phyloP scores from a whole-genome alignment of 2,329 filamentous ascomycete genomes.

The Ceratocystis diversiconidia region DNA sequence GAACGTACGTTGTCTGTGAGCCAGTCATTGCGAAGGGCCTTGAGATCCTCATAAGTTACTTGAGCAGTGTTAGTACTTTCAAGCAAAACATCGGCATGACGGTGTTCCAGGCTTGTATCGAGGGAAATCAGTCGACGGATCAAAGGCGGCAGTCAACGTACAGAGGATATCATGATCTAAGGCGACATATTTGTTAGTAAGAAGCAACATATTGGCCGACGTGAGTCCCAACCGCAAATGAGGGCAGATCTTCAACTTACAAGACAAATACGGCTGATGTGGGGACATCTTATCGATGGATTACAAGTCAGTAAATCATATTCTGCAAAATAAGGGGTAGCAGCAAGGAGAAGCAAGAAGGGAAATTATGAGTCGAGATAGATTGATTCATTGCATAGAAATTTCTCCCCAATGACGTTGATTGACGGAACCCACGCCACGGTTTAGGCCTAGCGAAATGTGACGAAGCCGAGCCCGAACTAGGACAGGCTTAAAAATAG shows the following conservation, averaged over 20 bases:
- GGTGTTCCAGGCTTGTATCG: not conserved
- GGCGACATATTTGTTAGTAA: not conserved
- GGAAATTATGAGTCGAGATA: not conserved
- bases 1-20: slow-evolving; percentile 75
- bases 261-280: slow-evolving; percentile 32
- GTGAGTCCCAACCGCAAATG: too few relatives aligned
- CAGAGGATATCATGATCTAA: slow-evolving; percentile 28
- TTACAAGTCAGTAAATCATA: slow-evolving; percentile 4
- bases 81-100: not conserved
- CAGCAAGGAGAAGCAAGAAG: not conserved
- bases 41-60: slow-evolving; percentile 54
- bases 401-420: not conserved
- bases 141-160: slow-evolving; percentile 20
- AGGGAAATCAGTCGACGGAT: not conserved
- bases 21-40: slow-evolving; percentile 84
- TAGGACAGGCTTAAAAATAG: not conserved
- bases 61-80: slow-evolving; percentile 1
- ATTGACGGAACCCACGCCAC: not conserved
- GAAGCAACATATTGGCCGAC: not conserved
- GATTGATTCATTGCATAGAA: not conserved
- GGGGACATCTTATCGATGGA: slow-evolving; percentile 24
- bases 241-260: slow-evolving; percentile 25
- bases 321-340: not conserved
- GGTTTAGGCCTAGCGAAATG: not conserved
- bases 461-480: not conserved